Percentiles rank a stretch among this genome's conserved stretches.
Evolutionary conservation across 768 basidiomycete species (phyloP).

Genomic region (Amanita pallidorosea): DNA sequence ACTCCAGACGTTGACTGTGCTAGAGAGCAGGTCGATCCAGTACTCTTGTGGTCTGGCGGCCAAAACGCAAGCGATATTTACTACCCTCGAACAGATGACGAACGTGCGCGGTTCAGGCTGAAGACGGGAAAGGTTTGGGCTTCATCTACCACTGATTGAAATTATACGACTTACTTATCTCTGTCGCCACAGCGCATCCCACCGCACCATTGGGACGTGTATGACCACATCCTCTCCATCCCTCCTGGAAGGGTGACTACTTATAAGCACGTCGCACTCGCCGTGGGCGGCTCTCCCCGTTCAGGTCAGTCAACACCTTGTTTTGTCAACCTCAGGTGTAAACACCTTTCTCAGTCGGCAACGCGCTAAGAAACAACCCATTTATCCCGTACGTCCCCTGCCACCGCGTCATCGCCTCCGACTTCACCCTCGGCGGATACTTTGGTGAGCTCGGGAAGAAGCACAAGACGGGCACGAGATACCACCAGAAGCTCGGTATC

Average conservation of each 20-base stretch:
- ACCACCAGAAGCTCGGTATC: constrained; percentile 37
- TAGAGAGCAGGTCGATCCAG: not conserved
- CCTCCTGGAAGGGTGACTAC: constrained; percentile 42
- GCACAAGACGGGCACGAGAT: constrained; percentile 29
- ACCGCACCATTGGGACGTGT: constrained; percentile 48
- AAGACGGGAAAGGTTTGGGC: constrained; percentile 1
- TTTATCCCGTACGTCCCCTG: constrained; percentile 60
- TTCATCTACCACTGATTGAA: not conserved
- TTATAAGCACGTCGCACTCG: constrained; percentile 42
- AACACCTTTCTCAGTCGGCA: constrained; percentile 35
- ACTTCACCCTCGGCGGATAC: constrained; percentile 52
- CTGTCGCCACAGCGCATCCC: constrained; percentile 42
- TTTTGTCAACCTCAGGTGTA: not conserved
- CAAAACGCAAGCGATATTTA: not conserved
- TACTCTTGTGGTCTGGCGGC: not conserved
- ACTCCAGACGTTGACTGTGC: too few relatives aligned
- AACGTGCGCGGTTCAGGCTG: not conserved
- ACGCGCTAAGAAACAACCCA: constrained; percentile 52
- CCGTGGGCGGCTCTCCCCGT: constrained; percentile 51
- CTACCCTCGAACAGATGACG: not conserved
- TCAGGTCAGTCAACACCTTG: constrained; percentile 33
- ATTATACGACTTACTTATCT: constrained; percentile 14
- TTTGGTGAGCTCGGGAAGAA: constrained; percentile 47
- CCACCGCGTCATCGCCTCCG: constrained; percentile 58
- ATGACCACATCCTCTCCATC: constrained; percentile 39